Conservation (phyloP, 2,329 filamentous ascomycete species). For the Penicillium sp. region DNA sequence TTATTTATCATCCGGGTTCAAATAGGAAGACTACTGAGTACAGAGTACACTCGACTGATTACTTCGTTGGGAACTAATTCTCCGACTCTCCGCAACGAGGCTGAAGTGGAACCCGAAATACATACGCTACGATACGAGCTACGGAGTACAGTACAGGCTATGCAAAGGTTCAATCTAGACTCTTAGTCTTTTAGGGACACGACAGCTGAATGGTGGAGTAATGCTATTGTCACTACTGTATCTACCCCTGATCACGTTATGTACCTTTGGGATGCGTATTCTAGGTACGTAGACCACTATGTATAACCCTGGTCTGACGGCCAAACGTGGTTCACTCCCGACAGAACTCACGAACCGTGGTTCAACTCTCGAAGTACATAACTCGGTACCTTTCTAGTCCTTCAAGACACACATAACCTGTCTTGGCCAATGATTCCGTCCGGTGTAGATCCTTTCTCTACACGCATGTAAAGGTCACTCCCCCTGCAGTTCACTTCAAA, state of each 20-base stretch:
- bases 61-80: background rate
- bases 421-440: conserved; percentile 14
- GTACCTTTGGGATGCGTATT: background rate
- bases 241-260: too few relatives aligned
- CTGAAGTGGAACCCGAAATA: conserved; percentile 5
- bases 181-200: background rate
- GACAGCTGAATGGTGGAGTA: background rate
- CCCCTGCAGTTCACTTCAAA: conserved; percentile 4
- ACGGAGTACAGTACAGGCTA: background rate
- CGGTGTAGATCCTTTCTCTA: conserved; percentile 3
- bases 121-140: background rate
- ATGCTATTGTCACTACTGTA: too few relatives aligned
- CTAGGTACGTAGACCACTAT: background rate
- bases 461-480: background rate
- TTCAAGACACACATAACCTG: background rate
- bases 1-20: too few relatives aligned
- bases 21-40: too few relatives aligned
- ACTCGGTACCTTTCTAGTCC: conserved; percentile 1
- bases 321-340: conserved; percentile 7
- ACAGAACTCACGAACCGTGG: background rate
- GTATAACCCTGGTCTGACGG: background rate
- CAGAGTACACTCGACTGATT: background rate
- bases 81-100: conserved; percentile 1
- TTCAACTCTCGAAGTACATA: background rate
- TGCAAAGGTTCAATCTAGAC: background rate